Evolutionary conservation across 129 eudicot genomes (phyloP).

Genomic region (Arctium minus): DNA sequence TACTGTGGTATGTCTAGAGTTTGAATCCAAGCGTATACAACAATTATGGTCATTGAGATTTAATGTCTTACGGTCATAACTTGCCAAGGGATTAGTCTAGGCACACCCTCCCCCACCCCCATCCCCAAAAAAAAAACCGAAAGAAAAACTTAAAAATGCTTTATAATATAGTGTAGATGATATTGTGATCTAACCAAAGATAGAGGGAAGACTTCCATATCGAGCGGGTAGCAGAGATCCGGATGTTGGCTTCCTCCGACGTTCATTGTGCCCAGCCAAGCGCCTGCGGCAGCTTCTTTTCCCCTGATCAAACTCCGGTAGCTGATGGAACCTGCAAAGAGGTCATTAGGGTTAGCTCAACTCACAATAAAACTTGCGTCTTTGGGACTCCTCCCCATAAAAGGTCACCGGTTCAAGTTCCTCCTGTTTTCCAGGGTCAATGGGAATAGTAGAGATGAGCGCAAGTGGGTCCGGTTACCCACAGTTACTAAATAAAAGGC

Average conservation of each 20-base stretch:
- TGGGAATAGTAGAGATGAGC: neutral
- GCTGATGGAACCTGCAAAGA: slow-evolving; percentile 68
- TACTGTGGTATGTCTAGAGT: no score
- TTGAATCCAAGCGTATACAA: no score
- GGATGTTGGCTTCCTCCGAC: slow-evolving; percentile 84
- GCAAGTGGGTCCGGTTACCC: neutral
- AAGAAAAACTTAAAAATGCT: neutral
- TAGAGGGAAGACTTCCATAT: slow-evolving; percentile 56
- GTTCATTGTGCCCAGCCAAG: slow-evolving; percentile 96
- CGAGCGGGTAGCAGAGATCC: slow-evolving; percentile 67
- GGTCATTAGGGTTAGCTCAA: neutral
- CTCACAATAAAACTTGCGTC: neutral
- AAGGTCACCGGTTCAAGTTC: neutral
- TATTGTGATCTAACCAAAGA: slow-evolving; percentile 49
- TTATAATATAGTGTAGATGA: neutral
- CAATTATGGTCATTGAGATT: no score
- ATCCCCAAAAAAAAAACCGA: no score
- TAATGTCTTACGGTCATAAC: no score
- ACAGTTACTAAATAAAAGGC: no score
- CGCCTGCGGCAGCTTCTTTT: slow-evolving; percentile 93
- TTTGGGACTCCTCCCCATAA: no score
- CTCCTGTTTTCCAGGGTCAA: neutral
- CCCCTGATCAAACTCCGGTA: slow-evolving; percentile 89
- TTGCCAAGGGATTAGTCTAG: no score
- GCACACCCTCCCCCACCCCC: no score